Percentiles rank a stretch among this genome's conserved stretches.
phyloP scores from a whole-genome alignment of 176 grass and related monocot genomes.

The Urochloa ruziziensis region DNA sequence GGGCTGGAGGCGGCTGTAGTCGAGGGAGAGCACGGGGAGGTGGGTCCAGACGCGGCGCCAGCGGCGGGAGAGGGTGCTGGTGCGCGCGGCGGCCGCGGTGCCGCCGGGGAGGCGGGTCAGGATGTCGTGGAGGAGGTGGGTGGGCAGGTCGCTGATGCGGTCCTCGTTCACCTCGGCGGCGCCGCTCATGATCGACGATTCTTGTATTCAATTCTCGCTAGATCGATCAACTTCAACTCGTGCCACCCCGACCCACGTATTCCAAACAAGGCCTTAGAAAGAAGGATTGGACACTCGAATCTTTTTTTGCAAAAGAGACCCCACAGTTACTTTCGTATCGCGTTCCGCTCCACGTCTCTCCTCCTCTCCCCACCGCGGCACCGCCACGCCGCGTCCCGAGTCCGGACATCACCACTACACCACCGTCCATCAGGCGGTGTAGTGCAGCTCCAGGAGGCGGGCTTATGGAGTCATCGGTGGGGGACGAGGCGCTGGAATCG shows the following conservation, averaged over 20 bases:
- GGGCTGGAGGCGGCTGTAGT: neutral
- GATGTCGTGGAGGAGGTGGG: conserved; percentile 13
- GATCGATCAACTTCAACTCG: no score
- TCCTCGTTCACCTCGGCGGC: neutral
- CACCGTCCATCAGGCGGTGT: neutral
- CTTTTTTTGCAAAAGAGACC: no score
- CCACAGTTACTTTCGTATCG: no score
- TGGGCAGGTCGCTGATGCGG: conserved; percentile 10
- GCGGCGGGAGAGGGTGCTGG: conserved; percentile 20
- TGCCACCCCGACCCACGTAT: no score
- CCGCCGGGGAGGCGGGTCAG: neutral
- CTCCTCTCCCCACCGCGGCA: neutral
- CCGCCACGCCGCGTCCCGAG: neutral
- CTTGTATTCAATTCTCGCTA: no score
- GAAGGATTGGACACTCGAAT: no score
- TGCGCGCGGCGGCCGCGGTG: neutral
- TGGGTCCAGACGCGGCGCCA: conserved; percentile 3
- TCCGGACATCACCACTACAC: neutral
- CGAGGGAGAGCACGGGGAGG: neutral
- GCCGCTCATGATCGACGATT: no score
- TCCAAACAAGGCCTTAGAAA: no score
- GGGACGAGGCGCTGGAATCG: conserved; percentile 56
- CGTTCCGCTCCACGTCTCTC: no score
- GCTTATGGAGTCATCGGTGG: conserved; percentile 5
- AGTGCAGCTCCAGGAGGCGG: neutral